These are phyloP conservation scores for Coniochaeta hoffmannii DNA, from an alignment of 2,329 filamentous ascomycete genomes.

Conservation along the genomic window DNA sequence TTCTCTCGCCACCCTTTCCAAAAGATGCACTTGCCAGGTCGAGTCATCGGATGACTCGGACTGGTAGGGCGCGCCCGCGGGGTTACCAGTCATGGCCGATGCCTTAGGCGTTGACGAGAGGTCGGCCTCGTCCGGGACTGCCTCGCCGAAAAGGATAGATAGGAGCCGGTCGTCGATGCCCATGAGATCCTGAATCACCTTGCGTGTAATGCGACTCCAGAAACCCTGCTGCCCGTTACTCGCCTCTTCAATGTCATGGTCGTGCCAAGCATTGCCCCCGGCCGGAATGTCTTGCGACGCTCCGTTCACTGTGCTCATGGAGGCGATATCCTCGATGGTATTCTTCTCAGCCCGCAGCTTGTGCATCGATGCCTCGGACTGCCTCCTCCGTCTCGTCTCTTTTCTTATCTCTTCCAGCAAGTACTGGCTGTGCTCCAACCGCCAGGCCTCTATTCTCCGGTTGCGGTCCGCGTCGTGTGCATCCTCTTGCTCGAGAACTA, in stretches of 20 bases:
- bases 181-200: conserved; percentile 81
- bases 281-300: conserved; percentile 29
- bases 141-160: conserved; percentile 80
- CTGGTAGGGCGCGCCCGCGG: conserved; percentile 16
- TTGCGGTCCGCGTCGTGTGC: conserved; percentile 65
- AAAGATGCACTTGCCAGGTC: conserved; percentile 67
- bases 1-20: conserved; percentile 81
- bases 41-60: conserved; percentile 29
- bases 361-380: conserved; percentile 37
- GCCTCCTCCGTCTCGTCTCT: conserved; percentile 65
- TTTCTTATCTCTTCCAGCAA: conserved; percentile 83
- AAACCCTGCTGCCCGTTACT: conserved; percentile 56
- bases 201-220: conserved; percentile 74
- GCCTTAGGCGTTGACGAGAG: conserved; percentile 40
- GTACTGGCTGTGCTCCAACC: conserved; percentile 79
- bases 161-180: conserved; percentile 83
- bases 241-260: conserved; percentile 37
- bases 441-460: conserved; percentile 84
- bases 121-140: conserved; percentile 48
- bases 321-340: conserved; percentile 21
- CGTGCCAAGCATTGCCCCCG: conserved; percentile 40
- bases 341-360: conserved; percentile 18
- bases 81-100: conserved; percentile 21
- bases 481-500: conserved; percentile 45
- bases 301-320: conserved; percentile 20